Base-by-base conservation (phyloP, 1,284 basidiomycete genomes). In the Xerocomus minutiporus region DNA sequence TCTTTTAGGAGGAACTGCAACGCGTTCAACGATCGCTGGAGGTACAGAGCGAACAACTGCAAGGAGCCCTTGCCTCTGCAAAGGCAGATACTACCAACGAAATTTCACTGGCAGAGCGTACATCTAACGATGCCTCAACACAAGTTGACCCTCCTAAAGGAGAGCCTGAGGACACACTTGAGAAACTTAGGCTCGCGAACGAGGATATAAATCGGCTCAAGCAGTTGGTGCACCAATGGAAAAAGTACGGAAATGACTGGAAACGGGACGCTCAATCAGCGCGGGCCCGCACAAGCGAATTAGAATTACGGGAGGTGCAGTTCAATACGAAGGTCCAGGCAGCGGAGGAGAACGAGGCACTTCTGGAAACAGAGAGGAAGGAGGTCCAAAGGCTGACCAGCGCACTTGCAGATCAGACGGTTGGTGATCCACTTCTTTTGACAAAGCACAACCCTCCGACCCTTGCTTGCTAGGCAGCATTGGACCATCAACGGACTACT, bases 181-280 rank as follows among this genome's bases (percentile, higher is more conserved):
- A 64, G 17, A 63, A 56, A 46, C 54, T 65, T 9, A 45, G 50
- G 3, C 25, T 47, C n/a, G 60, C 62, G 7, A 59, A 56, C 13
- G 53, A 52, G 35, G 63, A 64, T 17, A 46, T 61, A 41, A 35
- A 1, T 25, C 62, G 63, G 8, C 58, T 68, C 7, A 66, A 53
- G 36, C 49, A 44, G n/a, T n/a, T 63, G 15, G 17, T 68, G 25
- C 42, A 51, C 15, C 50, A 66, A 36, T 64, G 66, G 63, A 61
- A 67, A 38, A 63, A 53, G 48, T 64, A 64, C 12, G 63, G 60
- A 36, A 52, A 35, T 11, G 56, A 67, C 1, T 65, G 66, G 62
- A 67, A 68, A 48, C 58, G 56, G 6, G 60, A 61, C 15, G 58
- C 65, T 38, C 62, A 63, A 40, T 23, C 29, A 35, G 46, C 57